A percentile compares a stretch with the other conserved stretches of the same genome.
Evolutionary conservation across 2,329 filamentous ascomycete genomes (phyloP).

Genomic region (Fusarium sacchari): DNA sequence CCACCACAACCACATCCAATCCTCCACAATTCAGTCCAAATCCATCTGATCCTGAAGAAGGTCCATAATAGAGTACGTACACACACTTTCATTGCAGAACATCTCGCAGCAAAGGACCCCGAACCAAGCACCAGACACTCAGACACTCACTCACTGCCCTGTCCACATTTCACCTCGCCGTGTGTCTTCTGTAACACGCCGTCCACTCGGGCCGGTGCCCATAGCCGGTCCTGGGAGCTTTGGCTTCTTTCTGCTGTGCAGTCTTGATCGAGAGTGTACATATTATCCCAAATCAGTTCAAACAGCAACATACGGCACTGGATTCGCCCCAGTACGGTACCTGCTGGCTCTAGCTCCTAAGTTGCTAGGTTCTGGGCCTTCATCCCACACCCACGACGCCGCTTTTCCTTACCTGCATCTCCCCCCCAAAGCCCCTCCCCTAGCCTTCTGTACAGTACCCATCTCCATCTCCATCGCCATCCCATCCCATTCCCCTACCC

Average conservation of each 20-base stretch:
- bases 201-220: constrained; percentile 27
- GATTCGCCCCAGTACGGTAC: constrained; percentile 12
- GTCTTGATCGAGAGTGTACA: neutral
- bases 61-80: constrained; percentile 3
- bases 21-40: constrained; percentile 8
- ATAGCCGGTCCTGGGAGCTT: constrained; percentile 18
- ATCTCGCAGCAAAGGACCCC: neutral
- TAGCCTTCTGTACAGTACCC: neutral
- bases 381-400: constrained; percentile 39
- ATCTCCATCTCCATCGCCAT: constrained; percentile 6
- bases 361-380: constrained; percentile 40
- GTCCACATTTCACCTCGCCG: constrained; percentile 10
- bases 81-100: neutral
- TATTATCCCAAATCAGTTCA: neutral
- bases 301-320: neutral
- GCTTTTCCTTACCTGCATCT: constrained; percentile 44
- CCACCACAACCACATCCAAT: constrained; percentile 7
- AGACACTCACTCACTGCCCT: neutral
- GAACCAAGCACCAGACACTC: neutral
- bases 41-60: constrained; percentile 3
- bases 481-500: neutral
- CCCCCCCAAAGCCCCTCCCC: neutral
- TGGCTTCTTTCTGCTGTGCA: neutral
- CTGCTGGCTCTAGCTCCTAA: constrained; percentile 3
- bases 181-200: constrained; percentile 22